phyloP scores from a whole-genome alignment of 169 alveolate species.

The Babesia caballi region DNA sequence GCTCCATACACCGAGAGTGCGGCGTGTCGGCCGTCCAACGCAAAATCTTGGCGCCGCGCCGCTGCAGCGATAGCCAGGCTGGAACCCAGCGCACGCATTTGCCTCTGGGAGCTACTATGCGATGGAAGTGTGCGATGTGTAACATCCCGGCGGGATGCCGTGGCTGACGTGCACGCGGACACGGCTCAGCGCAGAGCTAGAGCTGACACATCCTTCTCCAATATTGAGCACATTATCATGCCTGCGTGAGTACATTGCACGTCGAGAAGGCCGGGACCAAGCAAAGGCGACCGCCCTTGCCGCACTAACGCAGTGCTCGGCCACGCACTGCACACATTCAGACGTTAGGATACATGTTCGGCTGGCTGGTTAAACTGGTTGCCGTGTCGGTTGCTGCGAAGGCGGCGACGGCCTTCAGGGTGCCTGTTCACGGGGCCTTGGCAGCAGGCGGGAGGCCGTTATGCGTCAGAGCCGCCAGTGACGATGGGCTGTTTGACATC shows the following conservation, averaged over 20 bases:
- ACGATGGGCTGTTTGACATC: conserved; percentile 24
- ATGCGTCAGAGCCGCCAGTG: neutral
- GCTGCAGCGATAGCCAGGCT: neutral
- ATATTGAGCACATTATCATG: neutral
- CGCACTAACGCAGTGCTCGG: too few species aligned
- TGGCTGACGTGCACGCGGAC: neutral
- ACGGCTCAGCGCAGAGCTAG: neutral
- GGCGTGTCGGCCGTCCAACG: conserved; percentile 68
- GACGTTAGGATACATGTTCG: neutral
- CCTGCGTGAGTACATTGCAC: too few species aligned
- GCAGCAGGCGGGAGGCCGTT: neutral
- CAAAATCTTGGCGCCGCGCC: conserved; percentile 45
- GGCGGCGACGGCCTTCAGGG: neutral
- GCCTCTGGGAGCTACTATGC: neutral
- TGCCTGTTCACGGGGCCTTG: neutral
- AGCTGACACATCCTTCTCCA: neutral
- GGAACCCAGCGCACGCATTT: neutral
- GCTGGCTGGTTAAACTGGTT: neutral
- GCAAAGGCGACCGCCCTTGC: too few species aligned
- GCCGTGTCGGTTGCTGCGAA: neutral
- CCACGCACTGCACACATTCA: too few species aligned
- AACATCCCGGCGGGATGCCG: neutral
- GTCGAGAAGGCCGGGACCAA: too few species aligned
- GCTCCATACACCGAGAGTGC: conserved; percentile 55
- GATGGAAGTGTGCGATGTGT: neutral